phyloP scores from a whole-genome alignment of 169 alveolate species.

The Babesia sp. region DNA sequence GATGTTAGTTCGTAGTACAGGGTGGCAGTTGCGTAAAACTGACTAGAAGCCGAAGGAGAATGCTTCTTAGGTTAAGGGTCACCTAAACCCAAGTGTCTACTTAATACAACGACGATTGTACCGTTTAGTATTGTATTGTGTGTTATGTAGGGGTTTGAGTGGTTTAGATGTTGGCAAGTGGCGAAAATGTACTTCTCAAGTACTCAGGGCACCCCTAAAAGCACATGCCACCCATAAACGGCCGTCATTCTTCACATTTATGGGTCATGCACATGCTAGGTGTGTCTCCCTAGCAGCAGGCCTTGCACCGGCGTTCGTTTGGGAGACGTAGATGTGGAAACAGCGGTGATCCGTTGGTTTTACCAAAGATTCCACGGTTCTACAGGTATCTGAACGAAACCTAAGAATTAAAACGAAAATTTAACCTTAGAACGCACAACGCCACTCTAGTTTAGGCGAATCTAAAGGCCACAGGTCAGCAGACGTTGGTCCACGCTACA shows the following conservation, averaged over 20 bases:
- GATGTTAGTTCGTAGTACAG: constrained; percentile 4
- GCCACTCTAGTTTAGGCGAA: neutral
- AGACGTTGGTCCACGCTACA: neutral
- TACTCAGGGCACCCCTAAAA: constrained; percentile 3
- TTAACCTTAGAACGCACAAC: neutral
- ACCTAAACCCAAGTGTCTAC: neutral
- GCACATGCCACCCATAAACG: neutral
- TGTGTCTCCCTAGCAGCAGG: constrained; percentile 1
- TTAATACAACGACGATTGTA: neutral
- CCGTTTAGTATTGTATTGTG: neutral
- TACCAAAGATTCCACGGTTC: no score
- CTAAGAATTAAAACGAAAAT: no score
- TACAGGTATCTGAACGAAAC: no score
- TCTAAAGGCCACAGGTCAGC: neutral
- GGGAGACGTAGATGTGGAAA: neutral
- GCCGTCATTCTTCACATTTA: neutral
- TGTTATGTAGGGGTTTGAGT: neutral
- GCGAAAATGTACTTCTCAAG: constrained; percentile 27
- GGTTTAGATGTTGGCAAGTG: constrained; percentile 10
- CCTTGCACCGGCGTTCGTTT: neutral
- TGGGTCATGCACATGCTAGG: neutral
- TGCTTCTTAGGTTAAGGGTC: neutral
- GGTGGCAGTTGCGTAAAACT: neutral
- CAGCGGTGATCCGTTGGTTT: no score
- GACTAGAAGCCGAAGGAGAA: neutral